A percentile compares a stretch with the other conserved stretches of the same genome.
These are phyloP conservation scores for Raffaelea deltoideospora DNA, from an alignment of 2,329 filamentous ascomycete species.

Conservation along the genomic window DNA sequence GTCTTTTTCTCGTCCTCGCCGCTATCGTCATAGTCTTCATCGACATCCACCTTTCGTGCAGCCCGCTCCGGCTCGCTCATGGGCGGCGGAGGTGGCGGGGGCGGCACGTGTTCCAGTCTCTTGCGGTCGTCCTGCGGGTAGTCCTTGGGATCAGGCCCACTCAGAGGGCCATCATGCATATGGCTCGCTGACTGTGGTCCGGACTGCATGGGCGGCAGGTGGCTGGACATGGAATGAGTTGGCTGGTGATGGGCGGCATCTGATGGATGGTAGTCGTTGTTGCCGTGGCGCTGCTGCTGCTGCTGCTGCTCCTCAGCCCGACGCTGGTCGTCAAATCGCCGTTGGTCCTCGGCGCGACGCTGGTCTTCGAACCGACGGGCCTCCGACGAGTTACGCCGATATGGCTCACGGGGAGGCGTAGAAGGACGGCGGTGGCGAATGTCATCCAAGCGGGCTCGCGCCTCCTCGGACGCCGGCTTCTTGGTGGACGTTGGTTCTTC, in stretches of 20 bases:
- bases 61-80: conserved; percentile 65
- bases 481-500: conserved; percentile 63
- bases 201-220: conserved; percentile 49
- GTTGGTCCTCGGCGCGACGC: conserved; percentile 42
- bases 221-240: conserved; percentile 41
- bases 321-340: conserved; percentile 40
- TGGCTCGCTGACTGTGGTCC: conserved; percentile 38
- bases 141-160: conserved; percentile 33
- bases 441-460: conserved; percentile 72
- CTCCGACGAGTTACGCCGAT: conserved; percentile 67
- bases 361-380: conserved; percentile 49
- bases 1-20: conserved; percentile 68
- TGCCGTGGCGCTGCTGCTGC: conserved; percentile 53
- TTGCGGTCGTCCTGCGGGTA: conserved; percentile 40
- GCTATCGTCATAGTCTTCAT: conserved; percentile 95
- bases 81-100: conserved; percentile 32
- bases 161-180: conserved; percentile 33
- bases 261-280: conserved; percentile 77
- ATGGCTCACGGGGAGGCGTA: conserved; percentile 53
- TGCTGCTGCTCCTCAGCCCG: conserved; percentile 44
- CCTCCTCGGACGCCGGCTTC: conserved; percentile 82
- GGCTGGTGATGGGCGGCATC: conserved; percentile 79
- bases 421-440: conserved; percentile 64
- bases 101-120: conserved; percentile 27
- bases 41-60: conserved; percentile 88